Conservation (phyloP, 495 filamentous ascomycete species). For the Xylaria bambusicola region DNA sequence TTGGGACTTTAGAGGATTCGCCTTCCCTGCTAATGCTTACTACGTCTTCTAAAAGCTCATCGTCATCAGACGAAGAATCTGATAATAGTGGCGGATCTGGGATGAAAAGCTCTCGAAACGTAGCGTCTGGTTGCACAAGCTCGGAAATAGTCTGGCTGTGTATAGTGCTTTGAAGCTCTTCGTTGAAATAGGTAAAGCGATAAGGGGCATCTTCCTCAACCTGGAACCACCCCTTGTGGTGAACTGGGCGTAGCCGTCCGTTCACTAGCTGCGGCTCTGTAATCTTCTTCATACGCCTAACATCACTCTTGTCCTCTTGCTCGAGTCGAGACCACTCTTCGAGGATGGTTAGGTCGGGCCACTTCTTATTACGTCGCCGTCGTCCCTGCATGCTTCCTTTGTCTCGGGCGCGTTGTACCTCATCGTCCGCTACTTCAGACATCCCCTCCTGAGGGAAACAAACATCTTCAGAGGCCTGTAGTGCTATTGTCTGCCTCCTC, state of each 20-base stretch:
- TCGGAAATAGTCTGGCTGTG: slow-evolving; percentile 95
- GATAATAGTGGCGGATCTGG: slow-evolving; percentile 56
- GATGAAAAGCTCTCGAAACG: slow-evolving; percentile 80
- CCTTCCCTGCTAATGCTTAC: slow-evolving; percentile 23
- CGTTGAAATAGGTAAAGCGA: slow-evolving; percentile 97
- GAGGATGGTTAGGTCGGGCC: slow-evolving; percentile 66
- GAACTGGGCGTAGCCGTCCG: slow-evolving; percentile 74
- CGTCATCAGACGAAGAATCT: slow-evolving; percentile 64
- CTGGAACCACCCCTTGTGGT: slow-evolving; percentile 78
- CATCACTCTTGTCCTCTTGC: slow-evolving; percentile 86
- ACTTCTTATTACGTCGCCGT: slow-evolving; percentile 57
- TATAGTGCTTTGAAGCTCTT: slow-evolving; percentile 90
- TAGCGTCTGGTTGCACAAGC: slow-evolving; percentile 77
- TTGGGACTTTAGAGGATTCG: slow-evolving; percentile 26
- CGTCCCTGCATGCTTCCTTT: slow-evolving; percentile 37
- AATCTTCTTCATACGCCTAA: slow-evolving; percentile 85
- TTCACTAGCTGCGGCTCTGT: slow-evolving; percentile 90
- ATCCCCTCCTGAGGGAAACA: slow-evolving; percentile 83
- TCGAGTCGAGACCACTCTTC: slow-evolving; percentile 92
- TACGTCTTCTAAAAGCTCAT: slow-evolving; percentile 38
- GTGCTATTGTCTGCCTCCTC: slow-evolving; percentile 49
- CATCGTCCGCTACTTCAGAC: slow-evolving; percentile 80
- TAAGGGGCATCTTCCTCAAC: slow-evolving; percentile 90
- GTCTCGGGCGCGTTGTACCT: slow-evolving; percentile 41
- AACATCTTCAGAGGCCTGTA: slow-evolving; percentile 78